Evolutionary conservation across 2,329 filamentous ascomycete species (phyloP).

Genomic region (Epichloe baconii): DNA sequence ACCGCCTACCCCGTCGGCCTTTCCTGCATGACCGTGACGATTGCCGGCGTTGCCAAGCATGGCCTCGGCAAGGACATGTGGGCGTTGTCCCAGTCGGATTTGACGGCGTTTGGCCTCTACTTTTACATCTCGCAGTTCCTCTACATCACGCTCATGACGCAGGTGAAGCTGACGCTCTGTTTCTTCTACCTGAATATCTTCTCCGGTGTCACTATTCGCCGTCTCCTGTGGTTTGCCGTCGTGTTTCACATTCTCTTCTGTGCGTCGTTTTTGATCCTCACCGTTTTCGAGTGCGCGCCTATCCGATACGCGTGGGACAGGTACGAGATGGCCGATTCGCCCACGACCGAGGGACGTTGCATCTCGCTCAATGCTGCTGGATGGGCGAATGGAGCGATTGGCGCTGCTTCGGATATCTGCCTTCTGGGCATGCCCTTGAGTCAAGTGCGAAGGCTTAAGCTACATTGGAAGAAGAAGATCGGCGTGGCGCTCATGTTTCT

Average conservation of each 20-base stretch:
- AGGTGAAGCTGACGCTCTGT: constrained; percentile 33
- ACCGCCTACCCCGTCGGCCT: constrained; percentile 15
- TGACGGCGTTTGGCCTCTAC: constrained; percentile 26
- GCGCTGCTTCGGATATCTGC: constrained; percentile 33
- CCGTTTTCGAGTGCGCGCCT: constrained; percentile 26
- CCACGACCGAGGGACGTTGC: constrained; percentile 28
- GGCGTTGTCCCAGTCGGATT: constrained; percentile 24
- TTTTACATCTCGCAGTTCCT: constrained; percentile 25
- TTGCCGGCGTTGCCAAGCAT: constrained; percentile 16
- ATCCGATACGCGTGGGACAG: constrained; percentile 34
- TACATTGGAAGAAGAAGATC: constrained; percentile 30
- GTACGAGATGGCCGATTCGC: constrained; percentile 19
- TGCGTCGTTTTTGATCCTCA: not conserved
- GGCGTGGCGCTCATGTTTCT: constrained; percentile 30
- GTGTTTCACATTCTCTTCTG: not conserved
- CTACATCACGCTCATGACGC: constrained; percentile 28
- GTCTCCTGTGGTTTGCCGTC: constrained; percentile 21
- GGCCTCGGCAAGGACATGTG: constrained; percentile 34
- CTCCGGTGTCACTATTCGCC: constrained; percentile 20
- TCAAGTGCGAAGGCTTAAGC: constrained; percentile 22
- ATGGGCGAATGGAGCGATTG: constrained; percentile 33
- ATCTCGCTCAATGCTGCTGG: constrained; percentile 29
- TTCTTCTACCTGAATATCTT: constrained; percentile 40
- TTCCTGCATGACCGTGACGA: constrained; percentile 16
- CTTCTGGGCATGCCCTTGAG: constrained; percentile 33